These are phyloP conservation scores for Phyllachora maydis DNA, from an alignment of 2,329 filamentous ascomycete genomes.

Conservation along the genomic window DNA sequence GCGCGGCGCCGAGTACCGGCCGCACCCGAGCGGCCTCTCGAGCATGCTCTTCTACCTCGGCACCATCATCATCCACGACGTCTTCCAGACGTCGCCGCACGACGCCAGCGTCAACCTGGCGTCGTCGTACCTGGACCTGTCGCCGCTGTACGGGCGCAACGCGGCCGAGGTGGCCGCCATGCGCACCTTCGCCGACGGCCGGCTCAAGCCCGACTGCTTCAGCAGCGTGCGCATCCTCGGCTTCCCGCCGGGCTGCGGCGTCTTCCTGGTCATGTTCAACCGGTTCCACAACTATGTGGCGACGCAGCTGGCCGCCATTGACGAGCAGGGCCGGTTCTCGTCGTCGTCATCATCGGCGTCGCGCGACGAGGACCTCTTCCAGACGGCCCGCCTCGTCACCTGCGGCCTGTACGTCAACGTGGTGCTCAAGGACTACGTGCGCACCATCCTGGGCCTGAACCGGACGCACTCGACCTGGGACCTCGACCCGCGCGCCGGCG, in stretches of 20 bases:
- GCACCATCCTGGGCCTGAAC: conserved; percentile 26
- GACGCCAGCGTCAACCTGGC: conserved; percentile 30
- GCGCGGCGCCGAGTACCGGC: conserved; percentile 24
- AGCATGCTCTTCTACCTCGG: conserved; percentile 56
- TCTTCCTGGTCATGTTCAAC: conserved; percentile 59
- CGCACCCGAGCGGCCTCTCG: conserved; percentile 52
- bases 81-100: neutral
- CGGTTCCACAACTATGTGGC: conserved; percentile 79
- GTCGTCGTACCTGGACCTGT: conserved; percentile 51
- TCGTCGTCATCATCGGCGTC: conserved; percentile 31
- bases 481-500: conserved; percentile 54
- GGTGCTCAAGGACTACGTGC: conserved; percentile 56
- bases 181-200: conserved; percentile 37
- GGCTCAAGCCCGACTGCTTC: conserved; percentile 52
- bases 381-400: conserved; percentile 56
- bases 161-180: neutral
- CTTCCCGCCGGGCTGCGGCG: conserved; percentile 51
- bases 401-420: conserved; percentile 64
- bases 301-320: conserved; percentile 62
- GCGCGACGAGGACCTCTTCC: conserved; percentile 62
- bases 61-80: conserved; percentile 51
- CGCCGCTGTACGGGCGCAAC: conserved; percentile 33
- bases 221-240: conserved; percentile 49
- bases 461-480: conserved; percentile 60
- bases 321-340: conserved; percentile 61